Base-by-base conservation (phyloP, 352 stramenopile genomes). In the Globisporangium apiculatum region DNA sequence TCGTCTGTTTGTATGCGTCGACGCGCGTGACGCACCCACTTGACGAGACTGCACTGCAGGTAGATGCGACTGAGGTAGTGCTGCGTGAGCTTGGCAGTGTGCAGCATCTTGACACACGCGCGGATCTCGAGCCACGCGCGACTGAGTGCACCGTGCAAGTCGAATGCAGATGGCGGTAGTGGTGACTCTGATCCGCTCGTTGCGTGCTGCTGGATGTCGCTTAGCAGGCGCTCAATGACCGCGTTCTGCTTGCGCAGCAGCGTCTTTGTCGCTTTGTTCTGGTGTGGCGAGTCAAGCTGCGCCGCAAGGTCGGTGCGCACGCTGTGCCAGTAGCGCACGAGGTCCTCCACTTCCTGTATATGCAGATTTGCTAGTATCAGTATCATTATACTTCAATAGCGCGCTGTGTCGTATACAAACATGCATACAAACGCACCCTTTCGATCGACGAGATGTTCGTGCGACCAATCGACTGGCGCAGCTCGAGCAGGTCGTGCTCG, bases 31-130 rank as follows among this genome's bases (percentile, higher is more conserved):
- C 65, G 64, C 47, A 87, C 69, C 74, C 76, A 89, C n/a, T 72
- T 71, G 46, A 86, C 55, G 54, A 89, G 65, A 31, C 75, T 82
- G 43, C 69, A 75, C 55, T 81, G 76, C 49, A 89, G 72, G 49
- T 80, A 86, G 36, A 87, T 62, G 0, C 73, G 72, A 54, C 76
- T 86, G 51, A 89, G 69, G 53, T 84, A 87, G 51, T 86, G 74
- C 51, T 89, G 76, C n/a, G 76, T 86, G 65, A 86, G 68, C 53
- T 83, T 84, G 40, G 79, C 79, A 7, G 70, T 68, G 63, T 89
- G 72, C 45, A 89, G 49, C 65, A 86, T 75, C 67, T 83, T 84
- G 62, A 75, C 73, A 53, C 79, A 89, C 15, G 62, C 68, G 10
- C 76, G 76, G 36, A 86, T 71, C 58, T 89, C 79, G 14, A 76